phyloP scores from a whole-genome alignment of 805 yeast genomes.

The Cyberlindnera euphorbiiphila region DNA sequence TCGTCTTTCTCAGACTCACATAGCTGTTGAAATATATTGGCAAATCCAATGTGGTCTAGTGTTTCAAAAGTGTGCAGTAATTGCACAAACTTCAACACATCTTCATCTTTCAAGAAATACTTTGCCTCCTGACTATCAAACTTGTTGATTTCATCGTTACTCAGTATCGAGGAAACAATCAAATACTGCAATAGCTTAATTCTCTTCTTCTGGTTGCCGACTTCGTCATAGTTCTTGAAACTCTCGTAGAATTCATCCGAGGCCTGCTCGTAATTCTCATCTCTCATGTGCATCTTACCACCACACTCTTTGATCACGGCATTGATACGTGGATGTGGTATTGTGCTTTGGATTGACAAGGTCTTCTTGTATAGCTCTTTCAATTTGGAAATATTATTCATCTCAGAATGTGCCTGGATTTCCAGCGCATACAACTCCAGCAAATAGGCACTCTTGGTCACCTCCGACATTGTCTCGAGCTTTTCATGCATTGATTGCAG shows the following conservation, averaged over 20 bases:
- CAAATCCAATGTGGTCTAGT: constrained; percentile 20
- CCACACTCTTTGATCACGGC: constrained; percentile 79
- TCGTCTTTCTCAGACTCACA: constrained; percentile 15
- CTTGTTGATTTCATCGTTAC: constrained; percentile 41
- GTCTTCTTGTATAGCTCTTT: constrained; percentile 48
- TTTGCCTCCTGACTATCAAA: constrained; percentile 30
- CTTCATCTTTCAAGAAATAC: constrained; percentile 25
- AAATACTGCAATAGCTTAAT: constrained; percentile 56
- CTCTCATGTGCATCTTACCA: constrained; percentile 61
- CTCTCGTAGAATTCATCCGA: constrained; percentile 51
- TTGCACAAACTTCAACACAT: constrained; percentile 20
- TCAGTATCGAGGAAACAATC: constrained; percentile 52
- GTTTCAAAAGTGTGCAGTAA: constrained; percentile 23
- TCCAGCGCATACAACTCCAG: constrained; percentile 67
- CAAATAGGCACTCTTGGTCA: constrained; percentile 42
- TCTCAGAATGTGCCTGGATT: constrained; percentile 47
- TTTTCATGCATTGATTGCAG: constrained; percentile 36
- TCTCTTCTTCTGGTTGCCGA: constrained; percentile 59
- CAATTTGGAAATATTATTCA: constrained; percentile 36
- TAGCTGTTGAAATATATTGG: constrained; percentile 8
- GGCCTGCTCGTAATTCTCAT: constrained; percentile 55
- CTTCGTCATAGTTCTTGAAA: constrained; percentile 58
- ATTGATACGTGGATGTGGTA: constrained; percentile 70
- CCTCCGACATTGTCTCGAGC: constrained; percentile 38
- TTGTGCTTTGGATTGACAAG: constrained; percentile 49